Base-by-base conservation (phyloP, 164 flowering plant genomes). In the Stephania japonica region DNA sequence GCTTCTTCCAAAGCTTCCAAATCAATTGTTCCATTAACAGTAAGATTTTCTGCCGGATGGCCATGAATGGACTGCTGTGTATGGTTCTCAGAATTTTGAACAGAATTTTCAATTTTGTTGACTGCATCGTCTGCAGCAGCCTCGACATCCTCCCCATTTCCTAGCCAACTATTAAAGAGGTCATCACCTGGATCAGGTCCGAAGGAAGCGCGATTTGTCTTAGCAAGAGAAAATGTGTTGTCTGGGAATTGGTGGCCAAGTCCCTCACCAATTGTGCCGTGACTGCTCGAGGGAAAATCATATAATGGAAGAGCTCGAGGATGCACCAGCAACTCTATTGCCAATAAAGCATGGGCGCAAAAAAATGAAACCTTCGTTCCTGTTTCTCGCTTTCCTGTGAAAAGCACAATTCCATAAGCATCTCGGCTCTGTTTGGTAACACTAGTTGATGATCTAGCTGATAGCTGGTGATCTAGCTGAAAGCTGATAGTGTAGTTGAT, bases 251-350 rank as follows among this genome's bases (percentile, higher is more conserved):
- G 80, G 66, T 18, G 26, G 69, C 70, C 69, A 24, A 66, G 56
- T 53, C 70, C 73, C 72, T 43, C 81, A 49, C 65, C 80, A 70
- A 70, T 68, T 14, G 74, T 72, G 38, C 26, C 27, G 65, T 8
- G 47, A 70, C 25, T 68, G 47, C 78, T 63, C 12, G 85, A 25
- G 2, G 83, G 56, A 44, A 78, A 77, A 82, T 88, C 89, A 4
- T 64, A 72, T 68, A 89, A 63, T 3, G 91, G 87, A 75, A 87
- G 92, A 5, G 87, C 87, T 75, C 97, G 85, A 4, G 99, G 98
- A 81, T 91, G 98, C 68, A 93, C 87, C 68, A 93, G 88, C 25
- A 86, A 88, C 81, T 93, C 97, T 82, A 93, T 78, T 59, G 89
- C 83, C 68, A 86, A 49, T 70, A 92, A 83, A 64, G 96, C 97